Evolutionary conservation across 2,329 filamentous ascomycete species (phyloP).

Genomic region (Hypoxylon sp.): DNA sequence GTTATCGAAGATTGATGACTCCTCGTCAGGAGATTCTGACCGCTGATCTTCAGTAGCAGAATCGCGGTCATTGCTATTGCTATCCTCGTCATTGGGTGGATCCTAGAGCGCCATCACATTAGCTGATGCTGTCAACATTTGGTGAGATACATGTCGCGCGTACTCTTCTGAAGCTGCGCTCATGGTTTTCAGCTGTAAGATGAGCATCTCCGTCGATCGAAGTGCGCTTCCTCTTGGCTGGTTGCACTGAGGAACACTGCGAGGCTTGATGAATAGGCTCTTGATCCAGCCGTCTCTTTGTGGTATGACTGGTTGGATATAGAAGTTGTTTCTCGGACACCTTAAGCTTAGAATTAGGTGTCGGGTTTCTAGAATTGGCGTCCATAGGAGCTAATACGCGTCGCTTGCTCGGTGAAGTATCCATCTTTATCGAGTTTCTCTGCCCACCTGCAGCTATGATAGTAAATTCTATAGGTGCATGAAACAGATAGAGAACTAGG

Average conservation of each 20-base stretch:
- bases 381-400: conserved; percentile 52
- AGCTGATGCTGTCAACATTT: conserved; percentile 15
- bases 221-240: conserved; percentile 48
- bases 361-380: conserved; percentile 49
- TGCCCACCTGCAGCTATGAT: background rate
- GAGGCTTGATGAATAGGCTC: conserved; percentile 27
- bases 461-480: background rate
- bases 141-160: background rate
- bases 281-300: conserved; percentile 45
- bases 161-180: conserved; percentile 28
- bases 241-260: conserved; percentile 7
- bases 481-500: background rate
- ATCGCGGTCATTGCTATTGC: conserved; percentile 21
- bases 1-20: conserved; percentile 67
- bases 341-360: conserved; percentile 39
- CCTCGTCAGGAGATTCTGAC: conserved; percentile 59
- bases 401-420: conserved; percentile 52
- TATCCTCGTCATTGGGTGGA: conserved; percentile 15
- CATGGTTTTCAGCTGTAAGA: conserved; percentile 18
- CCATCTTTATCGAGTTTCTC: conserved; percentile 41
- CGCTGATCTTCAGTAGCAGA: conserved; percentile 36
- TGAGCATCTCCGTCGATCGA: conserved; percentile 25
- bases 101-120: conserved; percentile 28
- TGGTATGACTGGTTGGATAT: conserved; percentile 16
- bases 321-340: conserved; percentile 27